phyloP scores from a whole-genome alignment of 495 filamentous ascomycete genomes.

The Clavariopsis aquatica region DNA sequence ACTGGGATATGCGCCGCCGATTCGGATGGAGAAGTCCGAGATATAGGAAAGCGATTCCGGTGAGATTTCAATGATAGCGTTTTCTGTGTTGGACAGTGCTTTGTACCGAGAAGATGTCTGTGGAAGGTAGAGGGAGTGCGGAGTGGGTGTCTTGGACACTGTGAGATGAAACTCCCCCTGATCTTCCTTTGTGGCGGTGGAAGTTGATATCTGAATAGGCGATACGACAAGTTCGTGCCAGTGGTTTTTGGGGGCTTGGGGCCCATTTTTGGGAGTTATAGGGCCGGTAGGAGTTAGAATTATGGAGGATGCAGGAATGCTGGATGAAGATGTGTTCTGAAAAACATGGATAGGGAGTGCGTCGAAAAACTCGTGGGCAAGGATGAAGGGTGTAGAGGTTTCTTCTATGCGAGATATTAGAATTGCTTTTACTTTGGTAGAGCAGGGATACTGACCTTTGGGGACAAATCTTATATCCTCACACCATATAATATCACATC shows the following conservation, averaged over 20 bases:
- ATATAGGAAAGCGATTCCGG: conserved; percentile 79
- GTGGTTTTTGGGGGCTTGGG: conserved; percentile 55
- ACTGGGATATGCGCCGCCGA: conserved; percentile 62
- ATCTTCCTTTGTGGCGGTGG: not conserved
- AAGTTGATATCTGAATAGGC: conserved; percentile 55
- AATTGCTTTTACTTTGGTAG: not conserved
- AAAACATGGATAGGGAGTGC: conserved; percentile 98
- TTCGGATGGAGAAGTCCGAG: conserved; percentile 75
- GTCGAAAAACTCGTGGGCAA: conserved; percentile 98
- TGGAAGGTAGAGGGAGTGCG: conserved; percentile 81
- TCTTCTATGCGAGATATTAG: conserved; percentile 41
- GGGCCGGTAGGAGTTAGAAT: conserved; percentile 45
- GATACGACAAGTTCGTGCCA: conserved; percentile 91
- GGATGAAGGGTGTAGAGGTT: conserved; percentile 80
- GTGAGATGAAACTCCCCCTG: conserved; percentile 70
- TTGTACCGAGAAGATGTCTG: conserved; percentile 79
- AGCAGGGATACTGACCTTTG: conserved; percentile 51
- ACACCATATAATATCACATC: conserved; percentile 78
- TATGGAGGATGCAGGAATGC: conserved; percentile 47
- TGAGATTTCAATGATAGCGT: conserved; percentile 80
- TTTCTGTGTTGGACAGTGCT: conserved; percentile 63
- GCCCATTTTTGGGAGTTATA: conserved; percentile 43
- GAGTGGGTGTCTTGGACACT: conserved; percentile 69
- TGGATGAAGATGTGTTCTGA: conserved; percentile 60
- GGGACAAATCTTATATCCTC: conserved; percentile 85